Evolutionary conservation across 345 rosid genomes (phyloP), one percentile per base, ranked within the genome.

Genomic region (Abelmoschus esculentus): DNA sequence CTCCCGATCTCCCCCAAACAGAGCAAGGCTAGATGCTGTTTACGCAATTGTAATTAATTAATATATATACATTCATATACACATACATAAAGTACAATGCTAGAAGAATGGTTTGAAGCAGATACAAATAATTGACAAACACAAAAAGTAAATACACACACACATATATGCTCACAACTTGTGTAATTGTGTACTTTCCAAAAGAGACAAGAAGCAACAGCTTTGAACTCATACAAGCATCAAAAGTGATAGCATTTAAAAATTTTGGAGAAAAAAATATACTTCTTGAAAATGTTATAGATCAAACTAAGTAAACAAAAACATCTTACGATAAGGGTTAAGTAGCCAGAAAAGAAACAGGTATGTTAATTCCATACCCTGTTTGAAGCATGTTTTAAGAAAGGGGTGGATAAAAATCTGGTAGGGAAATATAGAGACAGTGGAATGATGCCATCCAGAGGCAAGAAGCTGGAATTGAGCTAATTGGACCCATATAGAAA

Each of bases 1-100:
- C 99, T 87, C 62, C 99, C 99, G 75, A 95, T 90, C 85, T 95
- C 99, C 74, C 99, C 99, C 75, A 95, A 79, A 81, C 96, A 91
- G 58, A 95, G 80, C 83, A 95, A 79, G 52, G 97, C 90, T 66
- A 95, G 91, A 67, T 95, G 99, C 80, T 91, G 97, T 79, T 87
- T 12, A 57, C 4, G 5, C n/a, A 47, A n/a, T 47, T 47, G 13
- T 47, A 47, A 3, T 47, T 11, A 47, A 47, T 47, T 47, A 47
- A 38, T 32, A 57, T n/a, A 61, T 8, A 61, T 2, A 44, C 9
- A 44, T 44, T 44, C 49, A 29, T 29, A 55, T 31, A 59, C 7
- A 59, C 38, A 42, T 69, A 14, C 18, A 38, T 8, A 73, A 22
- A 69, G 54, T 32, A 28, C 11, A 64, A 42, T 8, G 36, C 52